A percentile compares a stretch with the other conserved stretches of the same genome.
phyloP scores from a whole-genome alignment of 164 flowering plant genomes.

The Piper longum region DNA sequence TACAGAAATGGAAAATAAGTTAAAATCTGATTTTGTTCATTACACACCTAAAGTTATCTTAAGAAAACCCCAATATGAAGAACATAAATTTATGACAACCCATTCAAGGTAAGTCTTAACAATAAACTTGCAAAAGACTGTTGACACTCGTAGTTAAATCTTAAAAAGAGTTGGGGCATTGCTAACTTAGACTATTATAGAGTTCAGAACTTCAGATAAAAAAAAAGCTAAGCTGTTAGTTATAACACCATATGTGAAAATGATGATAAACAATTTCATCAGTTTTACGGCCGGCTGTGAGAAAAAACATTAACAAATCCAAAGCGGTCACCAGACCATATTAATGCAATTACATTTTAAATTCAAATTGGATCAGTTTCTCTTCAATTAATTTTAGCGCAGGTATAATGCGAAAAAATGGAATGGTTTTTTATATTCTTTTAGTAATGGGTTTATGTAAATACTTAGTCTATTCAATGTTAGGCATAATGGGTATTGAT shows the following conservation, averaged over 20 bases:
- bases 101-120: background rate
- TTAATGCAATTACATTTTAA: too few relatives aligned
- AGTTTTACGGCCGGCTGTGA: background rate
- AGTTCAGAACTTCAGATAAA: background rate
- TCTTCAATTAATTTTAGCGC: too few relatives aligned
- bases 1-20: background rate
- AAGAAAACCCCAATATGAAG: background rate
- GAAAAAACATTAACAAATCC: too few relatives aligned
- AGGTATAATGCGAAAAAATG: too few relatives aligned
- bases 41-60: background rate
- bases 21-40: background rate
- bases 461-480: too few relatives aligned
- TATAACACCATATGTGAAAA: background rate
- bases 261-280: background rate
- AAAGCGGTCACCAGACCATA: too few relatives aligned
- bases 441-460: too few relatives aligned
- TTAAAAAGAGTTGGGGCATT: background rate
- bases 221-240: background rate
- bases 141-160: background rate
- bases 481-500: too few relatives aligned
- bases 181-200: background rate
- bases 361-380: too few relatives aligned
- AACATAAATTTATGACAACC: too few relatives aligned
- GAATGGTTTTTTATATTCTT: too few relatives aligned
- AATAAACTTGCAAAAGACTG: background rate